These are phyloP conservation scores for Colletotrichum sp. DNA, from an alignment of 2,329 filamentous ascomycete genomes.

Conservation along the genomic window DNA sequence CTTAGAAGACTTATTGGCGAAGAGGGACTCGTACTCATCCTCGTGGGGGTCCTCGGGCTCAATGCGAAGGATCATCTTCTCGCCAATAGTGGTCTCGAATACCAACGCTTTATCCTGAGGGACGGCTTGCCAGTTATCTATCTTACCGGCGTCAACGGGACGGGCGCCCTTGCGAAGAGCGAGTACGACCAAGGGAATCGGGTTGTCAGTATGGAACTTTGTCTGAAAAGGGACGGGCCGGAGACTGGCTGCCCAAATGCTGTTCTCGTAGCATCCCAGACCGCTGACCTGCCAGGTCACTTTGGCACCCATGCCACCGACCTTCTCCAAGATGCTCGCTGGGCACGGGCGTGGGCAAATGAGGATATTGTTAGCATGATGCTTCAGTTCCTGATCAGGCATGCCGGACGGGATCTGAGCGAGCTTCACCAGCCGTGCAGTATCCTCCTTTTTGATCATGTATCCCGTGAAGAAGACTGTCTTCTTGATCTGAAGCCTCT, in stretches of 20 bases:
- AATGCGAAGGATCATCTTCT: slow-evolving; percentile 84
- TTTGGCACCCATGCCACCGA: slow-evolving; percentile 85
- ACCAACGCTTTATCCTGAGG: slow-evolving; percentile 72
- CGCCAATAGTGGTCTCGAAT: slow-evolving; percentile 84
- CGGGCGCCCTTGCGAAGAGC: slow-evolving; percentile 78
- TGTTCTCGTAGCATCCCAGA: slow-evolving; percentile 76
- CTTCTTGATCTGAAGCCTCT: slow-evolving; percentile 76
- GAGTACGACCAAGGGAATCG: slow-evolving; percentile 79
- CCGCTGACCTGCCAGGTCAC: slow-evolving; percentile 85
- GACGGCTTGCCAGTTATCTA: slow-evolving; percentile 83
- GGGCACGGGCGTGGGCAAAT: slow-evolving; percentile 83
- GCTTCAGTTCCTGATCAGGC: slow-evolving; percentile 75
- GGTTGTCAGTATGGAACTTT: slow-evolving; percentile 79
- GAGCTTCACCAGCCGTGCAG: slow-evolving; percentile 74
- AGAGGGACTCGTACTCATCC: slow-evolving; percentile 67
- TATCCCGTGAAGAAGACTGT: slow-evolving; percentile 93
- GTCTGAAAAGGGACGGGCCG: slow-evolving; percentile 72
- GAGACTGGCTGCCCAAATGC: slow-evolving; percentile 85
- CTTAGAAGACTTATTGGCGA: slow-evolving; percentile 65
- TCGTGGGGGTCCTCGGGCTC: slow-evolving; percentile 72
- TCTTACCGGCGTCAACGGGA: slow-evolving; percentile 80
- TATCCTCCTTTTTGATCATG: slow-evolving; percentile 75
- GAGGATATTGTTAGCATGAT: slow-evolving; percentile 87
- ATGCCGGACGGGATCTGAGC: slow-evolving; percentile 66
- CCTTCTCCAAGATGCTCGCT: slow-evolving; percentile 75